These are phyloP conservation scores for Torulaspora microellipsoides DNA, from an alignment of 805 yeast species.

Conservation along the genomic window DNA sequence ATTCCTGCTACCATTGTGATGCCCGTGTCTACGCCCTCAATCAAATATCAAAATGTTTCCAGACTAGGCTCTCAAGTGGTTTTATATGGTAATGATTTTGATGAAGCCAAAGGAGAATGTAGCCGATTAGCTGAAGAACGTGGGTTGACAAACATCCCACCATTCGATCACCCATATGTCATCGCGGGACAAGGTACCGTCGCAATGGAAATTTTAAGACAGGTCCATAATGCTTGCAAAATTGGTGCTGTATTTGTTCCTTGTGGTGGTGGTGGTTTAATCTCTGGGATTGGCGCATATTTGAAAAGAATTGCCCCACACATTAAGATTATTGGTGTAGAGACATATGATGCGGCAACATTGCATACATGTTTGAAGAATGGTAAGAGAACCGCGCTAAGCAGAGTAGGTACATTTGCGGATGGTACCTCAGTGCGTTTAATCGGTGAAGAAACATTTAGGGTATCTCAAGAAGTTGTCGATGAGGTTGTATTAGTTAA, in stretches of 20 bases:
- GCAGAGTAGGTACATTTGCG: slow-evolving; percentile 91
- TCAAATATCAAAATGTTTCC: slow-evolving; percentile 86
- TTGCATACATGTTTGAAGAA: slow-evolving; percentile 62
- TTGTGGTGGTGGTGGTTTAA: slow-evolving; percentile 96
- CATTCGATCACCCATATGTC: slow-evolving; percentile 95
- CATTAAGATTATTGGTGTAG: slow-evolving; percentile 91
- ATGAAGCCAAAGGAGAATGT: slow-evolving; percentile 91
- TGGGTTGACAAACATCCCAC: slow-evolving; percentile 89
- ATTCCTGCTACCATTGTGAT: slow-evolving; percentile 96
- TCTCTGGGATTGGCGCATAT: slow-evolving; percentile 88
- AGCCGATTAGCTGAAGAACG: slow-evolving; percentile 60
- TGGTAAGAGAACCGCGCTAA: slow-evolving; percentile 51
- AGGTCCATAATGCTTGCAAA: slow-evolving; percentile 58
- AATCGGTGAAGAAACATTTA: slow-evolving; percentile 87
- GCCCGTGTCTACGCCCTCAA: slow-evolving; percentile 97
- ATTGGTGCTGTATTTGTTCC: slow-evolving; percentile 86
- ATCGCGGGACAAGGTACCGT: slow-evolving; percentile 99
- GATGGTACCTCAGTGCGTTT: slow-evolving; percentile 96
- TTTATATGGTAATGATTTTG: slow-evolving; percentile 89
- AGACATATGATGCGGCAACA: slow-evolving; percentile 95
- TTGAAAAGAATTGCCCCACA: slow-evolving; percentile 97
- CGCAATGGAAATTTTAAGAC: slow-evolving; percentile 89
- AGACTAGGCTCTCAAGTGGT: slow-evolving; percentile 94
- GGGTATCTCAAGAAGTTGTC: slow-evolving; percentile 69
- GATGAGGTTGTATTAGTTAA: slow-evolving; percentile 83